Conservation (phyloP, 1,284 basidiomycete species). For the Leccinum pachyderme region DNA sequence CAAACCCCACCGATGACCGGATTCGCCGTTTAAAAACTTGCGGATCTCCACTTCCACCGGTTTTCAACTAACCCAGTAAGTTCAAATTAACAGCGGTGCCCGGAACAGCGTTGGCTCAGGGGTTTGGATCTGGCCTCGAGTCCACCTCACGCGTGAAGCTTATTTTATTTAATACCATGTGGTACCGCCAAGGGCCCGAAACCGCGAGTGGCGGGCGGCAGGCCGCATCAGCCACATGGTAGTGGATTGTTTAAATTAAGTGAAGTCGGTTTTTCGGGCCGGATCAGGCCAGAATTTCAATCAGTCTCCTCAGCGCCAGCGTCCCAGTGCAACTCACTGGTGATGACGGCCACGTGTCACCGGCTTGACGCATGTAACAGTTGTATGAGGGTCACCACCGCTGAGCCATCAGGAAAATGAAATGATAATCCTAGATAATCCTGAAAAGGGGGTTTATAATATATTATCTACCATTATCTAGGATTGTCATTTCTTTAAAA, state of each 20-base stretch:
- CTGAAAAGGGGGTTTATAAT: too few species aligned
- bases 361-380: neutral
- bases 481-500: too few species aligned
- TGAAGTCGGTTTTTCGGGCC: neutral
- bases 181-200: neutral
- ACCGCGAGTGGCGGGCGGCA: neutral
- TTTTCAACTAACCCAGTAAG: neutral
- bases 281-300: neutral
- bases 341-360: neutral
- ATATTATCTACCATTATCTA: too few species aligned
- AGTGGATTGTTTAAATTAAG: neutral
- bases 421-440: too few species aligned
- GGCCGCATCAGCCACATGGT: neutral
- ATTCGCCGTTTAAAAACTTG: neutral
- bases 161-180: neutral
- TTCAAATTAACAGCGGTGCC: neutral
- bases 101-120: slow-evolving; percentile 3
- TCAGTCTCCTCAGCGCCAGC: neutral
- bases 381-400: too few species aligned
- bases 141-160: neutral
- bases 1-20: slow-evolving; percentile 6
- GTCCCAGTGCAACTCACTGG: neutral
- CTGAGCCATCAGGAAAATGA: too few species aligned
- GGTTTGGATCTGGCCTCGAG: slow-evolving; percentile 1
- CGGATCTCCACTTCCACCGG: neutral